These are phyloP conservation scores for Suhomyces emberorum DNA, from an alignment of 805 yeast species.

Conservation along the genomic window DNA sequence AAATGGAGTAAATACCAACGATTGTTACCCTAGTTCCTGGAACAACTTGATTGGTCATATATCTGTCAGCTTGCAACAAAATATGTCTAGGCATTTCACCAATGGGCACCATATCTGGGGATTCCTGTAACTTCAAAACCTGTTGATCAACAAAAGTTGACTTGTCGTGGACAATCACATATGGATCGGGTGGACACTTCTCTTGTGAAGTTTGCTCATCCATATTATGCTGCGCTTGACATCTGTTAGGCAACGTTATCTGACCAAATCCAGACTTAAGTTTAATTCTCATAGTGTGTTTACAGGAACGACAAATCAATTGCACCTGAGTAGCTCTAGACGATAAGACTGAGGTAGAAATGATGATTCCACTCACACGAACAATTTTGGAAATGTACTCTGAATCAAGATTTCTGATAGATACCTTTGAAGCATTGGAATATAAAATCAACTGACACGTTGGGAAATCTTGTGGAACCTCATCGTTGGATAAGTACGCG, in stretches of 20 bases:
- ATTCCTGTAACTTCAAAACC: conserved; percentile 85
- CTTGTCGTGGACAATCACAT: conserved; percentile 88
- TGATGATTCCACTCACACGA: conserved; percentile 87
- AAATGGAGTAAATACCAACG: conserved; percentile 89
- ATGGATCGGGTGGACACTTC: conserved; percentile 89
- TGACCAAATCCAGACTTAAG: conserved; percentile 70
- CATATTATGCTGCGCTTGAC: conserved; percentile 48
- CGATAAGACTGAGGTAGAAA: conserved; percentile 82
- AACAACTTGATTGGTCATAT: conserved; percentile 81
- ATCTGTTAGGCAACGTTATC: conserved; percentile 61
- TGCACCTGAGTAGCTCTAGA: conserved; percentile 85
- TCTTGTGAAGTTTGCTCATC: conserved; percentile 45
- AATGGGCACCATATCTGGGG: conserved; percentile 98
- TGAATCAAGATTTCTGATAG: conserved; percentile 81
- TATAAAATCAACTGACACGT: conserved; percentile 76
- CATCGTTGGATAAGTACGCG: conserved; percentile 51
- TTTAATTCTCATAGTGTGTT: conserved; percentile 67
- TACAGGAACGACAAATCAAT: conserved; percentile 82
- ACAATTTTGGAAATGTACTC: conserved; percentile 87
- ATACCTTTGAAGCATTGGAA: conserved; percentile 66
- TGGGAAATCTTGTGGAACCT: conserved; percentile 59
- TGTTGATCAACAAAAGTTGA: conserved; percentile 95
- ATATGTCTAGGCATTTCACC: conserved; percentile 99
- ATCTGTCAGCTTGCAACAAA: conserved; percentile 81
- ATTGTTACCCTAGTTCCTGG: conserved; percentile 95